A percentile compares a stretch with the other conserved stretches of the same genome.
phyloP scores from a whole-genome alignment of 2,329 filamentous ascomycete species.

The Monosporascus sp. region DNA sequence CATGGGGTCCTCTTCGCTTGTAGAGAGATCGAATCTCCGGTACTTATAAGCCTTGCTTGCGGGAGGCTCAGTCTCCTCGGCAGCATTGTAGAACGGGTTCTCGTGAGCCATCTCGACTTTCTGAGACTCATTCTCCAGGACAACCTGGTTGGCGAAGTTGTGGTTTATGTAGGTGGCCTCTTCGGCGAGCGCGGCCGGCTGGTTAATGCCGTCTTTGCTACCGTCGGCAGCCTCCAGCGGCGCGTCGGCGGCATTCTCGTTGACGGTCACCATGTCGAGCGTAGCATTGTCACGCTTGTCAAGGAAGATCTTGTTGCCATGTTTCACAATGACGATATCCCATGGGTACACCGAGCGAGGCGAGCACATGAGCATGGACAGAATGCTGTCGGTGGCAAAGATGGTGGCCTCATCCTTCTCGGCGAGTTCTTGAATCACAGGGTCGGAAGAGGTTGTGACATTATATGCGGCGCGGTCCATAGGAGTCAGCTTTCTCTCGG shows the following conservation, averaged over 20 bases:
- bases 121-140: slow-evolving; percentile 70
- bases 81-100: slow-evolving; percentile 96
- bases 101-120: slow-evolving; percentile 82
- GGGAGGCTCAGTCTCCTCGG: slow-evolving; percentile 87
- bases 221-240: slow-evolving; percentile 87
- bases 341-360: slow-evolving; percentile 95
- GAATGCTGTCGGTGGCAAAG: slow-evolving; percentile 93
- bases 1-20: slow-evolving; percentile 90
- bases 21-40: slow-evolving; percentile 89
- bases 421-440: slow-evolving; percentile 92
- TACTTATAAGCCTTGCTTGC: slow-evolving; percentile 99
- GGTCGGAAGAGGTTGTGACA: slow-evolving; percentile 92
- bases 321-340: slow-evolving; percentile 91
- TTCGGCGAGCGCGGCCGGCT: slow-evolving; percentile 84
- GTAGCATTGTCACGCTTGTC: slow-evolving; percentile 96
- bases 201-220: slow-evolving; percentile 92
- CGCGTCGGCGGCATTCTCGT: slow-evolving; percentile 95
- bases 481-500: slow-evolving; percentile 80
- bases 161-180: slow-evolving; percentile 99
- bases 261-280: slow-evolving; percentile 96
- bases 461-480: slow-evolving; percentile 97
- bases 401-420: slow-evolving; percentile 95
- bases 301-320: slow-evolving; percentile 95
- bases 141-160: slow-evolving; percentile 96
- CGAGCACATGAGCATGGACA: slow-evolving; percentile 99